Base-by-base conservation (phyloP, 1,139 yeast genomes). In the Entelexis paramagnoliae region DNA sequence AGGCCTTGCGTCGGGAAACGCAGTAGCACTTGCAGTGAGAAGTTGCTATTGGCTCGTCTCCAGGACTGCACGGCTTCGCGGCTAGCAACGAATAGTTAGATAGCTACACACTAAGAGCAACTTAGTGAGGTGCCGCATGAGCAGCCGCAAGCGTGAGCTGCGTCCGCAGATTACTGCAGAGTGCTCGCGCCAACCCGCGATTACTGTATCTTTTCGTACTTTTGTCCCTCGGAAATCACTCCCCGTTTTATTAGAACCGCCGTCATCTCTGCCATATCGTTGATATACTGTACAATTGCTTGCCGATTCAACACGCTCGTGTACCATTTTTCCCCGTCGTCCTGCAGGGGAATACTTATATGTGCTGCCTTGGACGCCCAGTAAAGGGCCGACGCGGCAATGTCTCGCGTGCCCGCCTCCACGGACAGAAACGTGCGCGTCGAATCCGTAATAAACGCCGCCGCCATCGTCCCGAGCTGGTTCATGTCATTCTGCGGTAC, bases 401-500 rank as follows among this genome's bases (percentile, higher is more conserved):
- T 61, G 9, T 60, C 60, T 20, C 60, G 55, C 4, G 69, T 59
- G 16, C 64, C 60, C 51, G 60, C 65, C 35, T 63, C 58, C 28
- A 69, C 57, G 30, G 66, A 59, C 22, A 71, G 56, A 10, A 67
- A 55, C 1, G 74, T 69, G 19, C 71, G 62, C 42, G 68, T 66
- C 14, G 70, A 63, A 51, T 72, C 75, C 50, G 69, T 69, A 46
- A 72, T 58, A 55, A 69, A 72, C 10, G 63, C 61, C 62, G 70
- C 67, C 0, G 74, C 72, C n/a, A 63, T 51, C 36, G 62, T 60
- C 36, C 64, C 60, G 11, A 69, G 55, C 19, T 14, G 33, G 7
- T 58, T 58, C 19, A 43, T 50, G 24, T 35, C 43, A 14, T 46
- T 49, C 17, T 36, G 43, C 16, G 61, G 58, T 13, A 60, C 61